Conservation (phyloP, 768 basidiomycete genomes). For the Wakefieldia striispora region DNA sequence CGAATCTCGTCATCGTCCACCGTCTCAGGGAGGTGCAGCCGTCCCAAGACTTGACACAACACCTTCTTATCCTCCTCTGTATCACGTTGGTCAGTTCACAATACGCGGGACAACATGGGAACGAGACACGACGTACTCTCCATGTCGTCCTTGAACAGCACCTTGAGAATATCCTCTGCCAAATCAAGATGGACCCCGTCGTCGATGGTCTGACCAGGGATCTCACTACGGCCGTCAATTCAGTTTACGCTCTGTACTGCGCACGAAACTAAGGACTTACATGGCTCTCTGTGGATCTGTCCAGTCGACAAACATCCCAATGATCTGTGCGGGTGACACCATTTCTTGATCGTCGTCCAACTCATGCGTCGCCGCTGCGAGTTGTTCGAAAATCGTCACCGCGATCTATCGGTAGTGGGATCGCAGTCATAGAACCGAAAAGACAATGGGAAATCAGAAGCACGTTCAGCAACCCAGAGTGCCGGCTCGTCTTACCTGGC, state of each 20-base stretch:
- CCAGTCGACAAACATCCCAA: conserved; percentile 84
- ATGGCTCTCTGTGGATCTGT: conserved; percentile 76
- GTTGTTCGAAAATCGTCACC: conserved; percentile 61
- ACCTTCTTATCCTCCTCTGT: conserved; percentile 62
- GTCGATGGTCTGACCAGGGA: conserved; percentile 39
- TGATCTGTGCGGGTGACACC: conserved; percentile 70
- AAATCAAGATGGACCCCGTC: conserved; percentile 53
- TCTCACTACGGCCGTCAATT: conserved; percentile 31
- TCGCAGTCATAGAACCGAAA: too few relatives aligned
- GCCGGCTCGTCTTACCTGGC: conserved; percentile 36
- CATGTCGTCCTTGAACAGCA: conserved; percentile 46
- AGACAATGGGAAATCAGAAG: too few relatives aligned
- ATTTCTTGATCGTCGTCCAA: conserved; percentile 73
- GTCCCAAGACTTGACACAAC: conserved; percentile 59
- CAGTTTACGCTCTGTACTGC: not conserved
- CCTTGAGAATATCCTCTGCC: conserved; percentile 49
- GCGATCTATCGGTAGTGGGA: conserved; percentile 51
- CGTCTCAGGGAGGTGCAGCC: conserved; percentile 64
- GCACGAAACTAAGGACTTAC: conserved; percentile 33
- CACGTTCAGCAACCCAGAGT: too few relatives aligned
- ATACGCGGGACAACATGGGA: too few relatives aligned
- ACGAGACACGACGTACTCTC: conserved; percentile 44
- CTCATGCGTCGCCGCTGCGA: conserved; percentile 55
- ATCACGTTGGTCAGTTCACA: not conserved
- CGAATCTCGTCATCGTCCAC: conserved; percentile 70